Evolutionary conservation across 2,329 filamentous ascomycete genomes (phyloP).

Genomic region (Thielaviopsis ethacetica): DNA sequence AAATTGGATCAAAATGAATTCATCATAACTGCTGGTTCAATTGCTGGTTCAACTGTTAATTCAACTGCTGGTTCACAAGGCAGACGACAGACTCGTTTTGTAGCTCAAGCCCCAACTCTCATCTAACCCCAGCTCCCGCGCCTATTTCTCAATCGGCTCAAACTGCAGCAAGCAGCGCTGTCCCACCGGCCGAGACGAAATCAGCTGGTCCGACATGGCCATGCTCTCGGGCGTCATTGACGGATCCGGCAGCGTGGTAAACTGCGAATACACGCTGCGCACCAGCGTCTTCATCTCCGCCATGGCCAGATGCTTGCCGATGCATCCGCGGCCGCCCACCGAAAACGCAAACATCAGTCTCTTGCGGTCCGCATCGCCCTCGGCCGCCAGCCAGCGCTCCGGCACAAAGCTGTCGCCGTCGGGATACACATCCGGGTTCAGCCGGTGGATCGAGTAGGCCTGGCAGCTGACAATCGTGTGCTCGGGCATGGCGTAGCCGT

Average conservation of each 20-base stretch:
- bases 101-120: too few species aligned
- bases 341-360: constrained; percentile 50
- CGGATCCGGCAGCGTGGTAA: constrained; percentile 35
- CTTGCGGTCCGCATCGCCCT: constrained; percentile 56
- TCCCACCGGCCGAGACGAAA: constrained; percentile 45
- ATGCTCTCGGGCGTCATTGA: constrained; percentile 40
- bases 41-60: too few species aligned
- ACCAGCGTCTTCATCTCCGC: constrained; percentile 53
- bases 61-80: too few species aligned
- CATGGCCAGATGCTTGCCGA: constrained; percentile 48
- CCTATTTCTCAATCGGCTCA: constrained; percentile 17
- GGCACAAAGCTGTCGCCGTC: constrained; percentile 64
- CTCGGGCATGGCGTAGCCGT: constrained; percentile 36
- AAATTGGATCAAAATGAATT: too few species aligned
- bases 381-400: constrained; percentile 63
- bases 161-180: constrained; percentile 42
- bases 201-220: constrained; percentile 50
- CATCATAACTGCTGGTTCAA: too few species aligned
- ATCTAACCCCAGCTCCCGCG: neutral
- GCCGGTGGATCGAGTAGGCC: constrained; percentile 41
- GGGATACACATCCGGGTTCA: constrained; percentile 53
- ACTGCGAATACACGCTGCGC: constrained; percentile 43
- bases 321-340: constrained; percentile 47
- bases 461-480: constrained; percentile 43
- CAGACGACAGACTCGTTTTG: too few species aligned